Evolutionary conservation across 2,329 filamentous ascomycete species (phyloP).

Genomic region (Cladophialophora bantiana): DNA sequence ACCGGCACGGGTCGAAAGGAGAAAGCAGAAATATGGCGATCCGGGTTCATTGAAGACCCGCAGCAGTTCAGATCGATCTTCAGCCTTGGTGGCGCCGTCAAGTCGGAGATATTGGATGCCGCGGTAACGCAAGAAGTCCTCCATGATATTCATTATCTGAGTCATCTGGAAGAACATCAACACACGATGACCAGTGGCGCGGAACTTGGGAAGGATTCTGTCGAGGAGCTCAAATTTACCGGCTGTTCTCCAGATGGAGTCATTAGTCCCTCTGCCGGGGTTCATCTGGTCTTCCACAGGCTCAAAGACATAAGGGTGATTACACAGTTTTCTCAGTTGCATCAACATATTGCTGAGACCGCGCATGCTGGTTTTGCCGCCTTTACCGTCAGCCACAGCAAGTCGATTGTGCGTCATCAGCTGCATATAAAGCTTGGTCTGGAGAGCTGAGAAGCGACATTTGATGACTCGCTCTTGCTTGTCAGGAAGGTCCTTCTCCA

Average conservation of each 20-base stretch:
- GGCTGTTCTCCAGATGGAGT: slow-evolving; percentile 90
- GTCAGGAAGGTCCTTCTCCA: slow-evolving; percentile 97
- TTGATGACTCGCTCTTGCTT: slow-evolving; percentile 99
- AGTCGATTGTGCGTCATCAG: slow-evolving; percentile 96
- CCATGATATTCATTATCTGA: slow-evolving; percentile 99
- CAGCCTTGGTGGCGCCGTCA: slow-evolving; percentile 95
- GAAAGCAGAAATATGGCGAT: slow-evolving; percentile 95
- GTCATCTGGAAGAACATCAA: slow-evolving; percentile 99
- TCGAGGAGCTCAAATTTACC: slow-evolving; percentile 98
- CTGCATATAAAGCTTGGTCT: slow-evolving; percentile 94
- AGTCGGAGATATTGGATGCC: slow-evolving; percentile 87
- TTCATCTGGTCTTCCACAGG: slow-evolving; percentile 99
- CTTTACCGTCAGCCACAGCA: slow-evolving; percentile 92
- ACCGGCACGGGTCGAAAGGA: slow-evolving; percentile 98
- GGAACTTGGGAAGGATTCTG: slow-evolving; percentile 90
- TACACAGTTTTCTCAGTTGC: slow-evolving; percentile 98
- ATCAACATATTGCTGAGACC: slow-evolving; percentile 99
- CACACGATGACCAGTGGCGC: slow-evolving; percentile 87
- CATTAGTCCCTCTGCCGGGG: slow-evolving; percentile 84
- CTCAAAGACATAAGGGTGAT: slow-evolving; percentile 98
- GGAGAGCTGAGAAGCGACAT: slow-evolving; percentile 95
- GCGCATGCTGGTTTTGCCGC: slow-evolving; percentile 90
- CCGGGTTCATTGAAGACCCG: slow-evolving; percentile 86
- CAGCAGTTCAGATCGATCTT: slow-evolving; percentile 91
- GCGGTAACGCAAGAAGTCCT: slow-evolving; percentile 89